Base-by-base conservation (phyloP, 805 yeast species). In the Hanseniaspora guilliermondii region DNA sequence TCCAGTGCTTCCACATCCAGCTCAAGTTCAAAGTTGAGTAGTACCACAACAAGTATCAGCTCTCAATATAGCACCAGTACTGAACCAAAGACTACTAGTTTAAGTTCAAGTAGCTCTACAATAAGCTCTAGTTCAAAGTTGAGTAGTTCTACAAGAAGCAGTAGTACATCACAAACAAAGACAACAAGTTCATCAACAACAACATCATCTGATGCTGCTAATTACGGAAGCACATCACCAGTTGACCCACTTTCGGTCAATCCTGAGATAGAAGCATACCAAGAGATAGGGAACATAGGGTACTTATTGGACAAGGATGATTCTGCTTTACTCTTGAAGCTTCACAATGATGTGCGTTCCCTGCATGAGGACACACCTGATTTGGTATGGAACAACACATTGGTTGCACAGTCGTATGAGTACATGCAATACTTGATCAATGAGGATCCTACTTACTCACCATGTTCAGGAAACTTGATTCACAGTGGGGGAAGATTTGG, bases 381-480 rank as follows among this genome's bases (percentile, higher is more conserved):
- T 11, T 66, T 81, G 59, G 60, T 71, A 6, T 81, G 85, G 85
- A 72, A 72, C 55, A 62, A 71, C 25, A 63, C 64, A 2, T 64
- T 76, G 49, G 75, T 72, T 50, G 61, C 65, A 8, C 78, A 73
- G 61, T 84, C 85, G 55, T 71, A 66, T 60, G 62, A 66, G 45
- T 79, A 77, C 60, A 79, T 79, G 48, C 71, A 67, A 63, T 65
- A 60, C 8, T 48, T 69, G 24, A 49, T 48, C 1, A 72, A 72
- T 36, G 71, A 77, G 12, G 55, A 47, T 2, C 56, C 61, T 2
- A 47, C 62, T 6, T 76, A 76, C 61, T 74, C 73, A 47, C 81
- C 85, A 63, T 74, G 80, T 64, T 76, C 81, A 7, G 87, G 84
- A 59, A 67, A 71, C 53, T 71, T 84, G 60, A 66, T 73, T 17